phyloP scores from a whole-genome alignment of 192 early-diverging fungal species.

The Haplosporangium gracile region DNA sequence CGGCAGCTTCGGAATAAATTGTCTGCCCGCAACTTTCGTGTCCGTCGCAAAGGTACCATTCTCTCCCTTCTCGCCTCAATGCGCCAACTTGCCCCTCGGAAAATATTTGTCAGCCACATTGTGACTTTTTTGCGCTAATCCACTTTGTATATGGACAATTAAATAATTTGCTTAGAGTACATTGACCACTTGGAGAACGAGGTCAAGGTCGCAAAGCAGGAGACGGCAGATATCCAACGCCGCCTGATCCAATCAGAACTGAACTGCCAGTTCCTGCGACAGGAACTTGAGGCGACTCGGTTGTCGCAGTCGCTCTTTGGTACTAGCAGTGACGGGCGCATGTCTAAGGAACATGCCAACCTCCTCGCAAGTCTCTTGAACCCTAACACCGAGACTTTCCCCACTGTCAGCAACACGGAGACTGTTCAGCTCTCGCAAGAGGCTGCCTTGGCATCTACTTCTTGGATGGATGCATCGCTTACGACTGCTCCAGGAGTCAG shows the following conservation, averaged over 20 bases:
- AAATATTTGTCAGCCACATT: background rate
- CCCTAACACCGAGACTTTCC: slow-evolving; percentile 36
- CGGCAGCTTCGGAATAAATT: slow-evolving; percentile 88
- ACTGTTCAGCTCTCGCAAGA: background rate
- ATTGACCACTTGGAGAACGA: slow-evolving; percentile 72
- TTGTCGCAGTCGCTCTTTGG: slow-evolving; percentile 38
- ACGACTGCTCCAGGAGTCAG: background rate
- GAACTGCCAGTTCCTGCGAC: slow-evolving; percentile 47
- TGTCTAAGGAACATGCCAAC: slow-evolving; percentile 45
- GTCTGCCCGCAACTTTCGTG: slow-evolving; percentile 85
- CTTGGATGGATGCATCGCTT: background rate
- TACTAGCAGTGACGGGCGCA: slow-evolving; percentile 7
- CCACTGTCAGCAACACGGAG: background rate
- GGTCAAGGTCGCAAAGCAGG: slow-evolving; percentile 63
- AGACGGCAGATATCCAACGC: slow-evolving; percentile 60
- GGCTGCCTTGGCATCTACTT: background rate
- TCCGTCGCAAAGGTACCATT: slow-evolving; percentile 76
- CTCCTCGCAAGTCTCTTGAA: slow-evolving; percentile 43
- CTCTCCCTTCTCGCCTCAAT: background rate
- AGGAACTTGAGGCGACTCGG: slow-evolving; percentile 32
- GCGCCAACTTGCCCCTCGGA: background rate
- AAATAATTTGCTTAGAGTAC: slow-evolving; percentile 53
- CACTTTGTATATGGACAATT: background rate
- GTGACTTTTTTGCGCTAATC: background rate
- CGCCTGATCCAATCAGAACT: slow-evolving; percentile 57